A percentile compares a stretch with the other conserved stretches of the same genome.
These are phyloP conservation scores for Solanum pinnatisectum DNA, from an alignment of 257 asterid species.

Conservation along the genomic window DNA sequence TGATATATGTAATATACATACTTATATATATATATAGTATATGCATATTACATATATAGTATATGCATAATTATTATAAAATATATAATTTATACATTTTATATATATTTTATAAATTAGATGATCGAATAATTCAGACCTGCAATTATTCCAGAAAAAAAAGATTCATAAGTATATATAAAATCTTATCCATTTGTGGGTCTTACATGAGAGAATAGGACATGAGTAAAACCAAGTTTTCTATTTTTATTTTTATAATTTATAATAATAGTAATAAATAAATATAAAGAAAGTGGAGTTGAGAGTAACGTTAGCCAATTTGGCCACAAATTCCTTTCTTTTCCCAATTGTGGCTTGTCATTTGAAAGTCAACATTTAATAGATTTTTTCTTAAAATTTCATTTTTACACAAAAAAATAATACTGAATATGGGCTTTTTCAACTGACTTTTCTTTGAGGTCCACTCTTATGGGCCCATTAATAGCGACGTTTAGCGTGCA, in stretches of 20 bases:
- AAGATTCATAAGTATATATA: background rate
- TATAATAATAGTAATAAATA: background rate
- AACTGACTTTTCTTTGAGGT: background rate
- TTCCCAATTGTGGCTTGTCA: background rate
- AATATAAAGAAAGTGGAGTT: slow-evolving; percentile 6
- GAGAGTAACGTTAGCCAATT: slow-evolving; percentile 2
- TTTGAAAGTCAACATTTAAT: background rate
- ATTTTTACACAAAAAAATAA: background rate
- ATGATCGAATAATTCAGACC: background rate
- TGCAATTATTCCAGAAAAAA: background rate
- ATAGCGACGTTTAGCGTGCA: background rate
- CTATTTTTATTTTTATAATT: background rate
- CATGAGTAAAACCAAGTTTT: background rate
- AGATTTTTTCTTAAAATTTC: background rate
- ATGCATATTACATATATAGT: too few relatives aligned
- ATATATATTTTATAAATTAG: background rate
- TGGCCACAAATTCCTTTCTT: slow-evolving; percentile 3
- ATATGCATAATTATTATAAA: too few relatives aligned
- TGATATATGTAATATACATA: too few relatives aligned
- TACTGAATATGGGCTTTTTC: background rate
- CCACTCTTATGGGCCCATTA: slow-evolving; percentile 4
- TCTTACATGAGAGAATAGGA: slow-evolving; percentile 16
- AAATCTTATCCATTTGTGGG: slow-evolving; percentile 18
- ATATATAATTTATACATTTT: background rate
- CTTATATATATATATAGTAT: too few relatives aligned